Percentiles rank a stretch among this genome's conserved stretches.
Evolutionary conservation across 2,329 filamentous ascomycete species (phyloP).

Genomic region (Aspergillus persii): DNA sequence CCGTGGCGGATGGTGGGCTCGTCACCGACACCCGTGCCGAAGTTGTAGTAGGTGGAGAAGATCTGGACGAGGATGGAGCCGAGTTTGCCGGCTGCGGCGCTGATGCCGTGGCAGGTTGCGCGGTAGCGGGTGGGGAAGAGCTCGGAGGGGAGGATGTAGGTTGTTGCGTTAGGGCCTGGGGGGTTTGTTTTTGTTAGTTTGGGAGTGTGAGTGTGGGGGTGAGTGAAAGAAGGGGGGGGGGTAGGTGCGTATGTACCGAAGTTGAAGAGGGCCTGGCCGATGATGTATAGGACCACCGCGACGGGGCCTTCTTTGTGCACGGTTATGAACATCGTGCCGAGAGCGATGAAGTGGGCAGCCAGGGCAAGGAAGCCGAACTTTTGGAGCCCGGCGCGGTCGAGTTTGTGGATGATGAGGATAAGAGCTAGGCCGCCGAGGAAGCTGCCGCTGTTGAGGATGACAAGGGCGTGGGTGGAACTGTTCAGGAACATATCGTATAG

Average conservation of each 20-base stretch:
- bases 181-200: background rate
- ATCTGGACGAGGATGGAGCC: conserved; percentile 48
- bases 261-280: conserved; percentile 50
- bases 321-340: conserved; percentile 44
- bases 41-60: conserved; percentile 41
- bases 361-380: conserved; percentile 46
- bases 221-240: background rate
- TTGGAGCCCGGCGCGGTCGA: conserved; percentile 44
- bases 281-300: conserved; percentile 43
- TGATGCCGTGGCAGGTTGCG: conserved; percentile 54
- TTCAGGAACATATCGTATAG: conserved; percentile 40
- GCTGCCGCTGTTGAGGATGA: conserved; percentile 43
- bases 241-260: conserved; percentile 36
- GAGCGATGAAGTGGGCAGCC: conserved; percentile 42
- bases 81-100: conserved; percentile 54
- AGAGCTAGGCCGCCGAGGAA: conserved; percentile 43
- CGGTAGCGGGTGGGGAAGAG: conserved; percentile 57
- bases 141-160: conserved; percentile 53
- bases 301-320: conserved; percentile 35
- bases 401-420: conserved; percentile 38
- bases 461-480: conserved; percentile 38
- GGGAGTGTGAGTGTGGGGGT: background rate
- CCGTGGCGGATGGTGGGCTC: conserved; percentile 38
- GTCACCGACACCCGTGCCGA: conserved; percentile 33
- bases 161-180: conserved; percentile 40